Evolutionary conservation across 805 yeast species (phyloP).

Genomic region (Candida wancherniae): DNA sequence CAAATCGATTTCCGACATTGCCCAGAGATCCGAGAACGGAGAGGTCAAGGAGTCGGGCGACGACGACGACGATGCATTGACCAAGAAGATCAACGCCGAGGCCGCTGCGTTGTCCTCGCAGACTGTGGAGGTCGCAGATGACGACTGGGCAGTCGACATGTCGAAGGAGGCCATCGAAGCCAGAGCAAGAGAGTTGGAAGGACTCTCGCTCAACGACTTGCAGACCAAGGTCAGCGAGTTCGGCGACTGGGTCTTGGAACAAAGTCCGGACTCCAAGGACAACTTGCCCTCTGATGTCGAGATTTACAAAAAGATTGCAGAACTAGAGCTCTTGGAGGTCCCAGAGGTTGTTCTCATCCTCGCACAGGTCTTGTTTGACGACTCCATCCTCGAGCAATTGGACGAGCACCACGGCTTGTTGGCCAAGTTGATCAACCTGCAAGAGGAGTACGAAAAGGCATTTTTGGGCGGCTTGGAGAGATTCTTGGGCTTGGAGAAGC

Average conservation of each 20-base stretch:
- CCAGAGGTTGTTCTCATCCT: conserved; percentile 83
- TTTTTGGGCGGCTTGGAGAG: conserved; percentile 96
- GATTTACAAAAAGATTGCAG: conserved; percentile 83
- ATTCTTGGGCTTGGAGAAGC: conserved; percentile 77
- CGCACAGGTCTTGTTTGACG: conserved; percentile 84
- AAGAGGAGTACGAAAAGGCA: conserved; percentile 72
- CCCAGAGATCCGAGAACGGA: conserved; percentile 42
- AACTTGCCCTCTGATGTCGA: conserved; percentile 81
- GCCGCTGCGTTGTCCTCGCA: conserved; percentile 57
- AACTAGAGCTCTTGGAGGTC: conserved; percentile 64
- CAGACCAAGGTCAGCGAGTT: conserved; percentile 62
- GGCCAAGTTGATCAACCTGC: conserved; percentile 62
- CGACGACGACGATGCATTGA: conserved; percentile 68
- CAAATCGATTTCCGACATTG: conserved; percentile 73
- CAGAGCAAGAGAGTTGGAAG: conserved; percentile 85
- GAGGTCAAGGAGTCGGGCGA: conserved; percentile 41
- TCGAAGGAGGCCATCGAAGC: conserved; percentile 93
- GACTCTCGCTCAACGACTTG: conserved; percentile 42
- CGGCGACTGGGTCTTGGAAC: conserved; percentile 79
- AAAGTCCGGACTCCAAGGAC: conserved; percentile 48
- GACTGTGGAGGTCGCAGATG: conserved; percentile 71
- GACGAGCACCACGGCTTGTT: conserved; percentile 78
- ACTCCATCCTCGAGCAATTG: conserved; percentile 67
- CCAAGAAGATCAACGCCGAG: conserved; percentile 77
- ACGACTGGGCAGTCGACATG: conserved; percentile 97